phyloP scores from a whole-genome alignment of 2,329 filamentous ascomycete species.

The Chlorencoelia australis region DNA sequence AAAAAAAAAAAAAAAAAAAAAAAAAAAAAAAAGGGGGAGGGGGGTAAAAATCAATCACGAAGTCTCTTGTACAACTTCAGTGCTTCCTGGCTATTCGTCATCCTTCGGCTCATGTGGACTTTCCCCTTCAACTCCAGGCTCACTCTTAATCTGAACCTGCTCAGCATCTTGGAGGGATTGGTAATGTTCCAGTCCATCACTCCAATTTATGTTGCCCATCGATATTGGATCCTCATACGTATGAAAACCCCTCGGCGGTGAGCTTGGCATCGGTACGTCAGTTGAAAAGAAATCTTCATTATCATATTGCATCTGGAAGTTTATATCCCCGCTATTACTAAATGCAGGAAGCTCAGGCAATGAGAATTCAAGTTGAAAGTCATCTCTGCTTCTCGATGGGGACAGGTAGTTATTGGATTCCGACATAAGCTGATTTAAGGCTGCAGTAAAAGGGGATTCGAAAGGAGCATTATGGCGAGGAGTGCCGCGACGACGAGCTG shows the following conservation, averaged over 20 bases:
- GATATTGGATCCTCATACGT: slow-evolving; percentile 23
- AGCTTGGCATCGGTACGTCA: slow-evolving; percentile 36
- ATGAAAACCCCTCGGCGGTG: slow-evolving; percentile 31
- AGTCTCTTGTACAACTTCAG: too few relatives aligned
- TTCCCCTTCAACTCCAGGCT: slow-evolving; percentile 10
- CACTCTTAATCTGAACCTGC: slow-evolving; percentile 13
- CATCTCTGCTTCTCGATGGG: slow-evolving; percentile 18
- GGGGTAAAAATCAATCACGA: too few relatives aligned
- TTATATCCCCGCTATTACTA: slow-evolving; percentile 4
- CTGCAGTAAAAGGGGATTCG: slow-evolving; percentile 29
- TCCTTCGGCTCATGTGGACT: slow-evolving; percentile 3
- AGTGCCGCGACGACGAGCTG: slow-evolving; percentile 18
- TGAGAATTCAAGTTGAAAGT: slow-evolving; percentile 25
- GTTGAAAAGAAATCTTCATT: slow-evolving; percentile 34
- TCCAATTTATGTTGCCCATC: slow-evolving; percentile 15
- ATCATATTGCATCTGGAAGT: slow-evolving; percentile 18
- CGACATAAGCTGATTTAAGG: slow-evolving; percentile 25
- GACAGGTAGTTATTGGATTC: slow-evolving; percentile 22
- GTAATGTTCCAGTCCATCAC: slow-evolving; percentile 21
- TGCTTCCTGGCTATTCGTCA: too few relatives aligned
- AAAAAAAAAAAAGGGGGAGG: too few relatives aligned
- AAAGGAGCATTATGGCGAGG: slow-evolving; percentile 19
- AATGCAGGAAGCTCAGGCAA: slow-evolving; percentile 24
- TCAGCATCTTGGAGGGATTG: slow-evolving; percentile 1
- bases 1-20: too few relatives aligned